Evolutionary conservation across 2,329 filamentous ascomycete genomes (phyloP).

Genomic region (Lecanicillium sp.): DNA sequence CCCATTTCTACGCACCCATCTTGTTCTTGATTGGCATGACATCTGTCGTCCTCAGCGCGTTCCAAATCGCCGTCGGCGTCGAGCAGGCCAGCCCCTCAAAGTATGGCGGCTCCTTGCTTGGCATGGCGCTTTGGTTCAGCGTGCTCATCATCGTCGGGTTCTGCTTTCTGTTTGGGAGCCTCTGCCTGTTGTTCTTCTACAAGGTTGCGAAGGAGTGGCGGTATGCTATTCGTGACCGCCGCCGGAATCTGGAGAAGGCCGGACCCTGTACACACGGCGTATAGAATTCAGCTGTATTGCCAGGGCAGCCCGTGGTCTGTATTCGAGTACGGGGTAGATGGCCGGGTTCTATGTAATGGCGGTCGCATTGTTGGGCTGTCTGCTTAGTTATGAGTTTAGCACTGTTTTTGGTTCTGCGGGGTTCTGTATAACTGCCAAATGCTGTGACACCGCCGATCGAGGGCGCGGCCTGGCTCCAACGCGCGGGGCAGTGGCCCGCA

Average conservation of each 20-base stretch:
- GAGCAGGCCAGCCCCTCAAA: neutral
- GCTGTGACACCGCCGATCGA: too few species aligned
- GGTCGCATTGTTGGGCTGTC: too few species aligned
- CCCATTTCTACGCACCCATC: too few species aligned
- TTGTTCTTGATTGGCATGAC: slow-evolving; percentile 7
- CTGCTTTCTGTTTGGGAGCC: slow-evolving; percentile 5
- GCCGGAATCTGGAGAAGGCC: slow-evolving; percentile 6
- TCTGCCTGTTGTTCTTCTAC: slow-evolving; percentile 6
- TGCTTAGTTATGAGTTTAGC: too few species aligned
- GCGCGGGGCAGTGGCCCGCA: too few species aligned
- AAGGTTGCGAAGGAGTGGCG: slow-evolving; percentile 14
- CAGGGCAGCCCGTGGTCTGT: too few species aligned
- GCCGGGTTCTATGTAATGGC: too few species aligned
- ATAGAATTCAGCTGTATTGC: too few species aligned
- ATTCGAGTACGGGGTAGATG: too few species aligned
- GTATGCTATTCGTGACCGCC: slow-evolving; percentile 12
- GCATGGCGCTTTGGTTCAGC: slow-evolving; percentile 10
- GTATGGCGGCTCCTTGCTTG: neutral
- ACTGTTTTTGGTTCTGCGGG: too few species aligned
- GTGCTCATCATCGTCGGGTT: slow-evolving; percentile 7
- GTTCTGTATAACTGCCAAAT: too few species aligned
- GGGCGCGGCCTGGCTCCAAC: too few species aligned
- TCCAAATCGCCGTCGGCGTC: slow-evolving; percentile 15
- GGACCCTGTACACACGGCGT: neutral
- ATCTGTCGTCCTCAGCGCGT: slow-evolving; percentile 14